Evolutionary conservation across 345 rosid genomes (phyloP), one percentile per base, ranked within the genome.

Genomic region (Citrus trifoliata): DNA sequence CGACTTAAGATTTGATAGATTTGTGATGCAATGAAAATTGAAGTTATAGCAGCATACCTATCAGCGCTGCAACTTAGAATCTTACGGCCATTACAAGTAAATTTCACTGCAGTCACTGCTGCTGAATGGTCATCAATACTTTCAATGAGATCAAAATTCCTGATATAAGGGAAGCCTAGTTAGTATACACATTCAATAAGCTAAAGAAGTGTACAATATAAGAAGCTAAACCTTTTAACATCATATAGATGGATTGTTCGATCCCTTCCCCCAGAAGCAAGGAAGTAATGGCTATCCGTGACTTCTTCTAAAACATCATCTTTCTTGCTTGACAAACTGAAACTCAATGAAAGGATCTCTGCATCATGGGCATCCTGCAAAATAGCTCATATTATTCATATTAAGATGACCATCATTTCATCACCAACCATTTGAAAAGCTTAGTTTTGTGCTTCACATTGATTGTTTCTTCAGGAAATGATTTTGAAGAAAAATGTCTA

Each of bases 341-440:
- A 93, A 86, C 93, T 88, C 86, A 93, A 69, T 21, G 98, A 88
- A 70, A 89, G 94, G 80, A 93, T 88, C 85, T 93, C 97, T 25
- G 91, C 83, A 55, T 87, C 93, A 85, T 93, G 97, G 67, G 88
- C 85, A 68, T 84, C 90, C 97, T 93, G 89, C 77, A 75, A 76
- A 62, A 64, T 73, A 77, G 74, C 77, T 33, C 38, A 73, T 70
- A 65, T 62, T 30, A 24, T 22, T 24, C 55, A 64, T 75, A 80
- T 70, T 72, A 73, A 78, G 82, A 73, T 27, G 68, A 71, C 59
- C 25, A 42, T 10, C 42, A 77, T 74, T 40, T 30, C 70, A 76
- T 75, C 40, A 67, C 61, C 60, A 64, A 56, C 30, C 40, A 75
- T 30, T 18, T 42, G 32, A 64, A 10, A 48, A 10, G 22, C 58